Conservation (phyloP, 345 rosid genomes). For the Citrus australasica region DNA sequence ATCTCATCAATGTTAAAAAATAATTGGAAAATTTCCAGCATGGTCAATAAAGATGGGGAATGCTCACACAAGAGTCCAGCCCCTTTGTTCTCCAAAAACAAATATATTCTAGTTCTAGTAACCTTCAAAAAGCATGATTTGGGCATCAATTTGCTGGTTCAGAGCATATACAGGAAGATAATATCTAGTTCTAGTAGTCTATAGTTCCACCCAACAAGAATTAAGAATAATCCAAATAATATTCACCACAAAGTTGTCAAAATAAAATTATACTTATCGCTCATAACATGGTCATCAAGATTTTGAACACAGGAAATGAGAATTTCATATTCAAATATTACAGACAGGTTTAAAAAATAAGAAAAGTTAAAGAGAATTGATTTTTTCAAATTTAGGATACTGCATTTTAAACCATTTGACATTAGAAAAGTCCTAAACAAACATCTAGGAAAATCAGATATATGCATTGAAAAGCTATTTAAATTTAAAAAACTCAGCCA, state of each 20-base stretch:
- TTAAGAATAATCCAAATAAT: neutral
- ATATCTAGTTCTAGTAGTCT: neutral
- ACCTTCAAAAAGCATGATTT: neutral
- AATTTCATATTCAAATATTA: neutral
- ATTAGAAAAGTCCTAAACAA: neutral
- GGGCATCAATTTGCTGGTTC: neutral
- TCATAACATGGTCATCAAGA: neutral
- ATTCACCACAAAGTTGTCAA: neutral
- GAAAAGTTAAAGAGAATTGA: neutral
- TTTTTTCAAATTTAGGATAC: neutral
- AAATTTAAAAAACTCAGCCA: neutral
- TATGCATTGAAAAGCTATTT: neutral
- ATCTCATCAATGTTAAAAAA: neutral
- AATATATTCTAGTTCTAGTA: neutral
- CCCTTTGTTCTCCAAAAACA: neutral
- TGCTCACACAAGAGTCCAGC: neutral
- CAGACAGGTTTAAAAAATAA: neutral
- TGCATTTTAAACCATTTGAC: conserved; percentile 1
- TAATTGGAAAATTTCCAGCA: neutral
- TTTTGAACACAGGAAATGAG: neutral
- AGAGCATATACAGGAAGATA: neutral
- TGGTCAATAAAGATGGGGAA: neutral
- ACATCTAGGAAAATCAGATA: neutral
- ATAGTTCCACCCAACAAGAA: neutral
- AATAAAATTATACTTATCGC: neutral